Percentiles rank a stretch among this genome's conserved stretches.
Conservation (phyloP, 106 monocot species). For the Amphibolis antarctica region DNA sequence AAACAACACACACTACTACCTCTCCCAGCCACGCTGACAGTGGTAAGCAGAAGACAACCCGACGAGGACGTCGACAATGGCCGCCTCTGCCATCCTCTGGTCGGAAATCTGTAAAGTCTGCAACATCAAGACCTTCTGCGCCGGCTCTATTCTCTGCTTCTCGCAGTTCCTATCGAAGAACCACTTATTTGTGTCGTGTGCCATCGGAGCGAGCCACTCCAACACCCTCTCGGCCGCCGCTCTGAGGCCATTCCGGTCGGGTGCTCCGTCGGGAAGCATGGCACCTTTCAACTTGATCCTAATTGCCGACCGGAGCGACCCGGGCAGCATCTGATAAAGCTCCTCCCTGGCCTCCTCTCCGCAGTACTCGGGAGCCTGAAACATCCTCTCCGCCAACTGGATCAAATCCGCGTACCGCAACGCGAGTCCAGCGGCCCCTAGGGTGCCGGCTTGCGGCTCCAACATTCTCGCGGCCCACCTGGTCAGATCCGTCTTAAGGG, state of each 20-base stretch:
- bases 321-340: constrained; percentile 22
- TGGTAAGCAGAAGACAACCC: constrained; percentile 1
- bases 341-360: constrained; percentile 13
- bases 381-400: constrained; percentile 15
- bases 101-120: constrained; percentile 15
- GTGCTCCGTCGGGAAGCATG: neutral
- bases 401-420: constrained; percentile 21
- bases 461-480: constrained; percentile 1
- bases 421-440: constrained; percentile 12
- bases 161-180: constrained; percentile 13
- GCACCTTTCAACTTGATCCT: constrained; percentile 5
- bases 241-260: neutral
- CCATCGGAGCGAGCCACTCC: constrained; percentile 22
- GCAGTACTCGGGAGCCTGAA: neutral
- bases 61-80: constrained; percentile 14
- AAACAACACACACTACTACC: neutral
- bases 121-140: constrained; percentile 25
- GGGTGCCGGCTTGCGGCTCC: neutral
- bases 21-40: neutral
- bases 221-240: constrained; percentile 9
- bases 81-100: constrained; percentile 10
- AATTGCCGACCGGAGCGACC: constrained; percentile 5
- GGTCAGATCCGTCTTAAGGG: neutral
- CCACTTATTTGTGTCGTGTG: constrained; percentile 15
- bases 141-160: constrained; percentile 1